Conservation (phyloP, 176 grass and related monocot species). For the Aegilops umbellulata region DNA sequence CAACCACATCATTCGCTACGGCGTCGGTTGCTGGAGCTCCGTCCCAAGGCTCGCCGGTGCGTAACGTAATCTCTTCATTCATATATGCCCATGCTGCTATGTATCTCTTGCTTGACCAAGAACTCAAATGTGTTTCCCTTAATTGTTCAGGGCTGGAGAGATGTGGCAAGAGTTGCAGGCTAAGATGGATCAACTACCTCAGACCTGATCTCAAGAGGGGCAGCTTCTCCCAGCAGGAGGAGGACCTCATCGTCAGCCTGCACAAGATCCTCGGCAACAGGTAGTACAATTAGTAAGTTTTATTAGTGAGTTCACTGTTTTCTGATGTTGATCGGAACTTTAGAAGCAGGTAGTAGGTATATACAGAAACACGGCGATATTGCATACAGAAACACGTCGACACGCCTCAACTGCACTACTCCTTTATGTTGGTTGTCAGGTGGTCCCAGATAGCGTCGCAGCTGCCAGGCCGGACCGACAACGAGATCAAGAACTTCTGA, state of each 20-base stretch:
- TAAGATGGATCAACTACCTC: constrained; percentile 95
- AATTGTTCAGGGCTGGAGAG: constrained; percentile 64
- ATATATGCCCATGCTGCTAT: too few species aligned
- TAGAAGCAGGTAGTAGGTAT: too few species aligned
- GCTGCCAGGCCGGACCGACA: constrained; percentile 83
- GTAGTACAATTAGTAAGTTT: constrained; percentile 16
- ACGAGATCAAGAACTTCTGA: constrained; percentile 98
- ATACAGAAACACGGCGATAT: not conserved
- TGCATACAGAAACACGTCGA: not conserved
- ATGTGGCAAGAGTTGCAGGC: constrained; percentile 91
- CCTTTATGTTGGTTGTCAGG: constrained; percentile 22
- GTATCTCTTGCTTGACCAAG: not conserved
- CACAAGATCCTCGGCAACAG: constrained; percentile 87
- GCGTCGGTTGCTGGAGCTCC: constrained; percentile 92
- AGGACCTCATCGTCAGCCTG: constrained; percentile 69
- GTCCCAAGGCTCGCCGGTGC: constrained; percentile 80
- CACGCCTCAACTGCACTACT: not conserved
- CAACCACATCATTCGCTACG: constrained; percentile 84
- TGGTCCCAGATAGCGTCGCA: constrained; percentile 96
- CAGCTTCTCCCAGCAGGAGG: constrained; percentile 88
- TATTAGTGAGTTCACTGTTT: not conserved
- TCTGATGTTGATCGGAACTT: not conserved
- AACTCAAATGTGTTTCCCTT: not conserved
- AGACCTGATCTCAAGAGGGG: constrained; percentile 93
- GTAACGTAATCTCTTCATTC: not conserved